Conservation (phyloP, 2,329 filamentous ascomycete genomes). For the Aureobasidium subglaciale region DNA sequence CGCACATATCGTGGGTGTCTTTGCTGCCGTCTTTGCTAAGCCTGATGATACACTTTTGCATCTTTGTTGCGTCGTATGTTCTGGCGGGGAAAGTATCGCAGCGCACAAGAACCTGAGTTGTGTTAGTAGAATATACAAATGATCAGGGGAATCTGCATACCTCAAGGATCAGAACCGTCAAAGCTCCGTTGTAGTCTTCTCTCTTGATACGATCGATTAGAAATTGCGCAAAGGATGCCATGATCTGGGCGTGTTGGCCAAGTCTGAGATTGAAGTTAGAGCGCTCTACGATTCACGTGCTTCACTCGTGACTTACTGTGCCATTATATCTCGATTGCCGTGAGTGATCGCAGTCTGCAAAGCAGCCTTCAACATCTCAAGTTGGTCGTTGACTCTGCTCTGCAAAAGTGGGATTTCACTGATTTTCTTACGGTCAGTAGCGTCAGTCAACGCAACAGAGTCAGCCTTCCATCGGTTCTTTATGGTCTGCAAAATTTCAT, state of each 20-base stretch:
- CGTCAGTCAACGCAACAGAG: slow-evolving; percentile 48
- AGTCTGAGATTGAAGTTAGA: slow-evolving; percentile 16
- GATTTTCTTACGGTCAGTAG: slow-evolving; percentile 50
- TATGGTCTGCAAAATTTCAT: slow-evolving; percentile 53
- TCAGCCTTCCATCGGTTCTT: slow-evolving; percentile 56
- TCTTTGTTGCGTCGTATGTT: slow-evolving; percentile 55
- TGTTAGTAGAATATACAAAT: slow-evolving; percentile 42
- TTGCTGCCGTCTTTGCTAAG: slow-evolving; percentile 60
- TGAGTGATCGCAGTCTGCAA: slow-evolving; percentile 39
- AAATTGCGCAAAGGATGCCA: slow-evolving; percentile 43
- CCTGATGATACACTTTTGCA: slow-evolving; percentile 56
- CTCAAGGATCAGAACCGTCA: slow-evolving; percentile 38
- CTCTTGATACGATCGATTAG: slow-evolving; percentile 41
- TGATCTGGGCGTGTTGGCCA: slow-evolving; percentile 30
- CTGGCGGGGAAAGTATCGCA: slow-evolving; percentile 57
- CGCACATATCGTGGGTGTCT: slow-evolving; percentile 55
- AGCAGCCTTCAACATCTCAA: slow-evolving; percentile 49
- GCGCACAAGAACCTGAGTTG: slow-evolving; percentile 52
- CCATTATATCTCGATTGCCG: slow-evolving; percentile 41
- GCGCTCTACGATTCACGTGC: too few species aligned
- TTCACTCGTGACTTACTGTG: slow-evolving; percentile 29
- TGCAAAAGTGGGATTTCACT: slow-evolving; percentile 49
- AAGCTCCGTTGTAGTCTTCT: slow-evolving; percentile 37
- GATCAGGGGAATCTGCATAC: slow-evolving; percentile 29
- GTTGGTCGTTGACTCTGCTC: slow-evolving; percentile 50